Percentiles rank a stretch among this genome's conserved stretches.
Conservation (phyloP, 768 basidiomycete genomes). For the Macrocybe gigantea region DNA sequence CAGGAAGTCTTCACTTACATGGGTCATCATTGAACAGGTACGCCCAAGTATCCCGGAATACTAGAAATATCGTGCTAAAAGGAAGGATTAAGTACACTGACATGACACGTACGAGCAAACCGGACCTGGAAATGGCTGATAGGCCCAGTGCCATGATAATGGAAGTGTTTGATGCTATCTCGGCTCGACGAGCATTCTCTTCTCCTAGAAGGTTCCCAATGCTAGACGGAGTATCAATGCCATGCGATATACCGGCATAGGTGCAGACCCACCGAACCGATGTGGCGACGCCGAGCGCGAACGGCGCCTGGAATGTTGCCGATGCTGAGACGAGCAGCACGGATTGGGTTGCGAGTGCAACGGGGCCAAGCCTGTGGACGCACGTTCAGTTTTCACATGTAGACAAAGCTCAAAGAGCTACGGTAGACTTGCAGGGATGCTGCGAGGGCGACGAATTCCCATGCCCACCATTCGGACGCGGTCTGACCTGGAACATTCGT, state of each 20-base stretch:
- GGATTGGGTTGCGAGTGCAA: slow-evolving; percentile 82
- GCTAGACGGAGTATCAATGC: slow-evolving; percentile 25
- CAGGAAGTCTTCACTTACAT: slow-evolving; percentile 24
- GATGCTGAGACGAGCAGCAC: slow-evolving; percentile 75
- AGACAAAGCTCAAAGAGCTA: not conserved
- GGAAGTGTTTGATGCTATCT: slow-evolving; percentile 56
- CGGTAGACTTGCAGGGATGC: slow-evolving; percentile 35
- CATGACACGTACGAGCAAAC: not conserved
- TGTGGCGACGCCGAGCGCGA: slow-evolving; percentile 73
- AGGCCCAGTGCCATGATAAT: slow-evolving; percentile 61
- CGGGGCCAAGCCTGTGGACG: slow-evolving; percentile 63
- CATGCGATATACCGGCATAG: not conserved
- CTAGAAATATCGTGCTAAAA: slow-evolving; percentile 44
- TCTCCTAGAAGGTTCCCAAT: slow-evolving; percentile 90
- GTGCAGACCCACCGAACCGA: slow-evolving; percentile 63
- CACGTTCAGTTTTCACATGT: not conserved
- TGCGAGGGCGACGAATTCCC: slow-evolving; percentile 75
- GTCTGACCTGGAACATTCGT: slow-evolving; percentile 47
- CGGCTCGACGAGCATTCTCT: slow-evolving; percentile 66
- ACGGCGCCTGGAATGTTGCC: slow-evolving; percentile 79
- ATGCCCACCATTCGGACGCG: slow-evolving; percentile 95
- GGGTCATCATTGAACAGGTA: slow-evolving; percentile 70
- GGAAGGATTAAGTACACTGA: slow-evolving; percentile 1
- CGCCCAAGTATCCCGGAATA: slow-evolving; percentile 63
- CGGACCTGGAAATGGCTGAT: slow-evolving; percentile 62